Percentiles rank a stretch among this genome's conserved stretches.
phyloP scores from a whole-genome alignment of 2,329 filamentous ascomycete species.

The Pyricularia sp. region DNA sequence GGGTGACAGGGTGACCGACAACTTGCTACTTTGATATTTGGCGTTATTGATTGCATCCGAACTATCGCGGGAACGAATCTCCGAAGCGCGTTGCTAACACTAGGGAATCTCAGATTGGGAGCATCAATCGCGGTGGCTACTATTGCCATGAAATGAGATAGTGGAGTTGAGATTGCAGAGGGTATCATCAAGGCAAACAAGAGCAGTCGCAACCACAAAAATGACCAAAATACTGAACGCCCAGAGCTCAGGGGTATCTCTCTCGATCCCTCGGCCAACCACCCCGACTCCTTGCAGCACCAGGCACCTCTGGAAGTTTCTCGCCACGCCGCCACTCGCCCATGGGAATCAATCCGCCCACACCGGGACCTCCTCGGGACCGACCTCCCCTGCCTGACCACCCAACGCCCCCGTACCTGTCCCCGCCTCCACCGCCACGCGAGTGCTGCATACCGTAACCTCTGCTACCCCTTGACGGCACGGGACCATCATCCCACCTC shows the following conservation, averaged over 20 bases:
- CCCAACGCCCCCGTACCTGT: background rate
- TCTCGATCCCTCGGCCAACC: constrained; percentile 13
- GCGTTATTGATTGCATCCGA: background rate
- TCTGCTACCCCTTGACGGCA: constrained; percentile 12
- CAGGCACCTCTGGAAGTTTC: constrained; percentile 43
- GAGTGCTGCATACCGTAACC: constrained; percentile 13
- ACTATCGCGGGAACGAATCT: background rate
- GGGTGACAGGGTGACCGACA: background rate
- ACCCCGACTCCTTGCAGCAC: constrained; percentile 32
- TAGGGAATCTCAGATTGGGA: background rate
- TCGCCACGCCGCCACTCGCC: constrained; percentile 63
- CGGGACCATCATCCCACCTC: constrained; percentile 8
- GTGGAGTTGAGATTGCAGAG: background rate
- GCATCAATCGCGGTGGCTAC: background rate
- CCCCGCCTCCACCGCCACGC: background rate
- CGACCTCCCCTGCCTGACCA: constrained; percentile 11
- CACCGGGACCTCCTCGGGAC: background rate
- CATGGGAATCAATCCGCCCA: constrained; percentile 28
- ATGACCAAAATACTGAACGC: background rate
- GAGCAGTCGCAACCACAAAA: background rate
- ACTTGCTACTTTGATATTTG: background rate
- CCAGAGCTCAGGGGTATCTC: background rate
- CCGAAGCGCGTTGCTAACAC: background rate
- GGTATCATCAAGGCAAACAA: background rate
- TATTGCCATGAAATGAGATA: background rate